Evolutionary conservation across 106 monocot genomes (phyloP).

Genomic region (Platanthera zijinensis): DNA sequence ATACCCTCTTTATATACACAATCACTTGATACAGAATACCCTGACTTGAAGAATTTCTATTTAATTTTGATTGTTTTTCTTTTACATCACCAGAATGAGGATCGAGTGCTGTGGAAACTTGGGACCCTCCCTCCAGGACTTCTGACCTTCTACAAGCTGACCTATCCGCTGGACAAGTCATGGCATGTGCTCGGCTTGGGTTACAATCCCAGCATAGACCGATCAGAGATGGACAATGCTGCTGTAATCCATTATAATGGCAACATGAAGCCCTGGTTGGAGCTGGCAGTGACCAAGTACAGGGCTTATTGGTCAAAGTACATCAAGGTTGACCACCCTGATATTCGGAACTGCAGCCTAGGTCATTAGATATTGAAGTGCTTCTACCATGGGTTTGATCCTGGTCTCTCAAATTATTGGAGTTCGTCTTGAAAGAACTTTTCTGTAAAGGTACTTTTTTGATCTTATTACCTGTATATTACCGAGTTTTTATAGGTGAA

Average conservation of each 20-base stretch:
- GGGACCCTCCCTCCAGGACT: conserved; percentile 36
- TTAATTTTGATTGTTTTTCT: not conserved
- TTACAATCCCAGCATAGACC: conserved; percentile 39
- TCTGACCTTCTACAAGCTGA: conserved; percentile 31
- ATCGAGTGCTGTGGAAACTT: conserved; percentile 36
- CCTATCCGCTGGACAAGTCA: conserved; percentile 37
- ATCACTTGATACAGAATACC: not conserved
- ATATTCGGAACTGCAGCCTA: conserved; percentile 7
- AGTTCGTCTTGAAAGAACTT: not conserved
- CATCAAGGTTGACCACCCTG: conserved; percentile 31
- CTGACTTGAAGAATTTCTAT: not conserved
- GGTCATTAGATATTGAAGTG: not conserved
- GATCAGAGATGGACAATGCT: conserved; percentile 36
- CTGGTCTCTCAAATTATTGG: not conserved
- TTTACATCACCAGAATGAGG: conserved; percentile 24
- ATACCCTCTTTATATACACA: not conserved
- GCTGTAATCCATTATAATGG: conserved; percentile 39
- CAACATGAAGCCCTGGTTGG: conserved; percentile 46
- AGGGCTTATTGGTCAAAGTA: conserved; percentile 34
- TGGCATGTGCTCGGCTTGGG: conserved; percentile 45
- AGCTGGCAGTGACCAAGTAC: conserved; percentile 36
- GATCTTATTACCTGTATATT: not conserved
- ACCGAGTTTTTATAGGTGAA: not conserved
- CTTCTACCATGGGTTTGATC: not conserved
- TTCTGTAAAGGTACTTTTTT: not conserved